Percentiles rank a stretch among this genome's conserved stretches.
phyloP scores from a whole-genome alignment of 2,329 filamentous ascomycete species.

The Magnaporthiopsis poae region DNA sequence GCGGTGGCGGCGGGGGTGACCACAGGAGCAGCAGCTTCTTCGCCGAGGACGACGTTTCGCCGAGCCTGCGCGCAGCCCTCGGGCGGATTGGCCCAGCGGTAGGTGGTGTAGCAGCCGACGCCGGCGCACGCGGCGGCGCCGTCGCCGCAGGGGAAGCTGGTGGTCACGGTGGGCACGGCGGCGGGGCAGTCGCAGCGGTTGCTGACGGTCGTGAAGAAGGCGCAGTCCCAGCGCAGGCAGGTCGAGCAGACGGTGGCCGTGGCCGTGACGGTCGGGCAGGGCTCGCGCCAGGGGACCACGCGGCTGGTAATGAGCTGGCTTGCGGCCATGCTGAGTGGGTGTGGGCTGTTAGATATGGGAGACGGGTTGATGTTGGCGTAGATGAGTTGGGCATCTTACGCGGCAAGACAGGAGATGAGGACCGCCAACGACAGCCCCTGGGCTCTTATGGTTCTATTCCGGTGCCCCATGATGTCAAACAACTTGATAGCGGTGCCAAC shows the following conservation, averaged over 20 bases:
- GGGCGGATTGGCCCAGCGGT: slow-evolving; percentile 6
- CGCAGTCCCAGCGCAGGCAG: slow-evolving; percentile 7
- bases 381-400: neutral
- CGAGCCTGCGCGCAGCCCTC: neutral
- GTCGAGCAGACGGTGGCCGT: slow-evolving; percentile 9
- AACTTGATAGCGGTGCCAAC: neutral
- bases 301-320: neutral
- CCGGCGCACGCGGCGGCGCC: slow-evolving; percentile 3
- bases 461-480: neutral
- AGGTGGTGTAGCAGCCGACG: slow-evolving; percentile 8
- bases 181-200: slow-evolving; percentile 10
- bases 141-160: slow-evolving; percentile 8
- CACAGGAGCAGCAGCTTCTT: neutral
- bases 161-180: slow-evolving; percentile 8
- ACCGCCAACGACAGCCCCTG: neutral
- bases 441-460: neutral
- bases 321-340: neutral
- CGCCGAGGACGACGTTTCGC: neutral
- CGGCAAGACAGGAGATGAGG: neutral
- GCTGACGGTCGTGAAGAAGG: slow-evolving; percentile 3
- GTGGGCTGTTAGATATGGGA: neutral
- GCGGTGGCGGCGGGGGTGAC: neutral
- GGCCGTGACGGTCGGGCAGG: slow-evolving; percentile 10
- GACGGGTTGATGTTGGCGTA: neutral
- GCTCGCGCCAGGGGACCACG: neutral